Evolutionary conservation across 179 eudicot species (phyloP).

Genomic region (Sideroxylon spinosum): DNA sequence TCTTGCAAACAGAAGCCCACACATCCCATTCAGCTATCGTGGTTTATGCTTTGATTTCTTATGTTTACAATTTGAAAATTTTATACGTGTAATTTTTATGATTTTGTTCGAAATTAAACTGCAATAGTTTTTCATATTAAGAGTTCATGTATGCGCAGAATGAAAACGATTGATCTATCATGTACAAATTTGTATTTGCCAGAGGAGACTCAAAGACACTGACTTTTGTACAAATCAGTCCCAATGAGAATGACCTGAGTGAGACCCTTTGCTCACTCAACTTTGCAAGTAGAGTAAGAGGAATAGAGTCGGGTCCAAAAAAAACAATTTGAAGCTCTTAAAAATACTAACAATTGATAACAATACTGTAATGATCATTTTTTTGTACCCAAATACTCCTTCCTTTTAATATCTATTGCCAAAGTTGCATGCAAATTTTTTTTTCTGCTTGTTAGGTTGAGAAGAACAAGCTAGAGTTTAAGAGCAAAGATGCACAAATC

Average conservation of each 20-base stretch:
- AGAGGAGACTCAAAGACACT: conserved; percentile 95
- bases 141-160: not conserved
- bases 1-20: conserved; percentile 77
- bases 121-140: not conserved
- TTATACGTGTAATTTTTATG: not conserved
- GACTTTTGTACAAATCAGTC: conserved; percentile 95
- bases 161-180: not conserved
- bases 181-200: conserved; percentile 20
- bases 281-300: conserved; percentile 92
- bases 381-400: not conserved
- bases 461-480: conserved; percentile 70
- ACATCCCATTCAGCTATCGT: conserved; percentile 75
- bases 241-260: conserved; percentile 74
- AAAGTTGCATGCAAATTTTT: not conserved
- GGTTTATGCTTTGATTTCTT: not conserved
- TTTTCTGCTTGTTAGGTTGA: conserved; percentile 47
- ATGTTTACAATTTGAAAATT: not conserved
- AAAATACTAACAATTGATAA: conserved; percentile 85
- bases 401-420: not conserved
- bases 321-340: conserved; percentile 76
- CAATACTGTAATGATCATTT: not conserved
- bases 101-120: not conserved
- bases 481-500: conserved; percentile 67
- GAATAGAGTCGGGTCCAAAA: conserved; percentile 95
- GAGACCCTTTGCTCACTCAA: conserved; percentile 94